These are phyloP conservation scores for Thymus mandschuricus DNA, from an alignment of 257 asterid genomes.

Conservation along the genomic window DNA sequence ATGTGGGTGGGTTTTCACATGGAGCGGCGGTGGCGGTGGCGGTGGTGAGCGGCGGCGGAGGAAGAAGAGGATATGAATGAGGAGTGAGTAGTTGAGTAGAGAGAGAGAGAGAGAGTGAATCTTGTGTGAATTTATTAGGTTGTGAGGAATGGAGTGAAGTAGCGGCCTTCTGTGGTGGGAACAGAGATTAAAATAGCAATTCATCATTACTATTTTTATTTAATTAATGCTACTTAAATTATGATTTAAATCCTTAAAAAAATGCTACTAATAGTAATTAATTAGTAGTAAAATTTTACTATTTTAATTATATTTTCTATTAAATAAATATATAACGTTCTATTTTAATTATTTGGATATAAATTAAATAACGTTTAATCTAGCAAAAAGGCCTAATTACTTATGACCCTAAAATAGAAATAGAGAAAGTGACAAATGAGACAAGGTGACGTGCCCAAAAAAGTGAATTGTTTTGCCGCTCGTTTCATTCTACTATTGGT, in stretches of 20 bases:
- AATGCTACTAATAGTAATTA: too few species aligned
- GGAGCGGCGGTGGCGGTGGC: conserved; percentile 3
- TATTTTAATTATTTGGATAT: too few species aligned
- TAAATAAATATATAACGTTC: too few species aligned
- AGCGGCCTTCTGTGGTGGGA: conserved; percentile 2
- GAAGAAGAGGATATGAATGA: neutral
- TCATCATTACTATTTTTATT: too few species aligned
- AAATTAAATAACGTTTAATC: too few species aligned
- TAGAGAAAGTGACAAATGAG: neutral
- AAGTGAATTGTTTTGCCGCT: neutral
- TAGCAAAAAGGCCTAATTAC: neutral
- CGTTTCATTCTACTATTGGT: neutral
- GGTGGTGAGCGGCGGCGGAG: conserved; percentile 10
- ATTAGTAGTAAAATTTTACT: too few species aligned
- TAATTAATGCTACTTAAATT: too few species aligned
- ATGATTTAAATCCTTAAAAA: too few species aligned
- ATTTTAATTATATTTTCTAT: too few species aligned
- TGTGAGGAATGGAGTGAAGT: conserved; percentile 20
- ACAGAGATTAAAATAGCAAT: neutral
- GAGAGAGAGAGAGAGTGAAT: neutral
- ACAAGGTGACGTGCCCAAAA: neutral
- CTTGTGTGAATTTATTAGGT: conserved; percentile 35
- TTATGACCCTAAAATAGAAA: neutral
- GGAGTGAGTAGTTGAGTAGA: conserved; percentile 14
- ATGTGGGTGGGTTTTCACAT: conserved; percentile 14